phyloP scores from a whole-genome alignment of 108 stramenopile species.

The Cyclotella atomus region DNA sequence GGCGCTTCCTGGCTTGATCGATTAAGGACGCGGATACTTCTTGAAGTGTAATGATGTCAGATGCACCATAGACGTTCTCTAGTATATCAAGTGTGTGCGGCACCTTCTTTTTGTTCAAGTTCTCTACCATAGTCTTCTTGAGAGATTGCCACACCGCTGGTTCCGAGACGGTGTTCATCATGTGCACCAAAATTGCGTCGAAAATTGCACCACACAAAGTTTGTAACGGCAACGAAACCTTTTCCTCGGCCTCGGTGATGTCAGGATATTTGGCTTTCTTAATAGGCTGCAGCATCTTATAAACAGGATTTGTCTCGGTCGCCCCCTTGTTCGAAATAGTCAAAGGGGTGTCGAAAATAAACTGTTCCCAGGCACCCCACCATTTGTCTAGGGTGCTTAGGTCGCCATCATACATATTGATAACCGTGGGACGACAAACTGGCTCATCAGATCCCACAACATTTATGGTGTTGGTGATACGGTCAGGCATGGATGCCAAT shows the following conservation, averaged over 20 bases:
- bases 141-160: constrained; percentile 85
- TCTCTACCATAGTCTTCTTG: constrained; percentile 85
- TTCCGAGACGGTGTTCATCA: constrained; percentile 85
- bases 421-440: constrained; percentile 91
- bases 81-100: constrained; percentile 90
- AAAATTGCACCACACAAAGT: constrained; percentile 93
- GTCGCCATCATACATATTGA: constrained; percentile 92
- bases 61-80: constrained; percentile 72
- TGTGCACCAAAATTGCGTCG: constrained; percentile 93
- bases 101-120: constrained; percentile 89
- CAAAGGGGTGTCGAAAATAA: constrained; percentile 87
- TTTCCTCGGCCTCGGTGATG: constrained; percentile 83
- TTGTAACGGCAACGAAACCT: constrained; percentile 86
- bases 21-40: constrained; percentile 90
- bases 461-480: constrained; percentile 94
- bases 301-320: constrained; percentile 60
- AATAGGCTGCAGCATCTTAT: constrained; percentile 86
- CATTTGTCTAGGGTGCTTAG: constrained; percentile 69
- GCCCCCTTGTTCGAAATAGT: constrained; percentile 67
- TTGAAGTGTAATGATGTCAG: constrained; percentile 92
- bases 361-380: constrained; percentile 91
- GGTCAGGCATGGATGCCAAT: constrained; percentile 93
- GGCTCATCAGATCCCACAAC: constrained; percentile 57
- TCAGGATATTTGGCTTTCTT: constrained; percentile 92
- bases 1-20: constrained; percentile 63